phyloP scores from a whole-genome alignment of 257 asterid species.

The Fraxinus anomala region DNA sequence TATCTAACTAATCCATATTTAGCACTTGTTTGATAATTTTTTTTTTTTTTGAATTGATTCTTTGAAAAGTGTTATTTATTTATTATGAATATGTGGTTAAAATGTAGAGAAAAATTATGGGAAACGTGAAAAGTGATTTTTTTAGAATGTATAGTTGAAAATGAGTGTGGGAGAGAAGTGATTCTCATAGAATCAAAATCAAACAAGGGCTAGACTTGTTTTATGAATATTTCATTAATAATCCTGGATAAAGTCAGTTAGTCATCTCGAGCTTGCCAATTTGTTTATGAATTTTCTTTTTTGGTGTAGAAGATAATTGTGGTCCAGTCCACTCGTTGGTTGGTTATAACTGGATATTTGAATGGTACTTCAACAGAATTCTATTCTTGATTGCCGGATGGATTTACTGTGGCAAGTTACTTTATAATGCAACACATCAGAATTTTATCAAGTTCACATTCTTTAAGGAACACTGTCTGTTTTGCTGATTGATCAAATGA shows the following conservation, averaged over 20 bases:
- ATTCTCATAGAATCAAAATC: too few relatives aligned
- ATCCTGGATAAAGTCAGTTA: neutral
- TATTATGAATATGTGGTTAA: too few relatives aligned
- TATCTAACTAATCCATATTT: neutral
- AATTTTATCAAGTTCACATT: neutral
- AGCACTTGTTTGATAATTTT: too few relatives aligned
- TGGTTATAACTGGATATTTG: neutral
- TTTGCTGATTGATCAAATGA: neutral
- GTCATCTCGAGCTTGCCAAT: neutral
- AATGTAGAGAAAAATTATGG: too few relatives aligned
- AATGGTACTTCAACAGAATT: too few relatives aligned
- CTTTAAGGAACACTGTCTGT: neutral
- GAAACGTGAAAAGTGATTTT: too few relatives aligned
- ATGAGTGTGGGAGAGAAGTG: too few relatives aligned
- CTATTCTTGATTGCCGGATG: neutral
- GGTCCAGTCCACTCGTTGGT: neutral
- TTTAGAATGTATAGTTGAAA: too few relatives aligned
- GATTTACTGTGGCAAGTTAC: neutral
- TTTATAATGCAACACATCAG: neutral
- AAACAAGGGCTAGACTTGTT: neutral
- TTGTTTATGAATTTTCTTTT: neutral
- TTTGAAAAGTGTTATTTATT: too few relatives aligned
- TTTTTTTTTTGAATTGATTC: too few relatives aligned
- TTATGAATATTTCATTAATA: neutral
- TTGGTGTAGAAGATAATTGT: neutral